Evolutionary conservation across 768 basidiomycete genomes (phyloP).

Genomic region (Tremella mesenterica): DNA sequence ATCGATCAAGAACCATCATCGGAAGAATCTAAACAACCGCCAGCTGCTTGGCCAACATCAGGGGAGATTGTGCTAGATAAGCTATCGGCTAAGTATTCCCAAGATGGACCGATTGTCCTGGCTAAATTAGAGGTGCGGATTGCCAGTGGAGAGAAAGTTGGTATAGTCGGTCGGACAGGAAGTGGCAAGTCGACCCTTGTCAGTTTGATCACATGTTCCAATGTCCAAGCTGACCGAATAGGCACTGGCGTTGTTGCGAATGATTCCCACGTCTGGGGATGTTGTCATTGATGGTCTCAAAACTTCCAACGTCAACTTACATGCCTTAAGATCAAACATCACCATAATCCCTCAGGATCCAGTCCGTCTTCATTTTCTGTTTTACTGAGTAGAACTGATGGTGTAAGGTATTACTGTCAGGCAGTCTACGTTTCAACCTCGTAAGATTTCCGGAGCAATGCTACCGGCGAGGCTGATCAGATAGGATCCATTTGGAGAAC

Average conservation of each 20-base stretch:
- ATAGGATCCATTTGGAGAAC: constrained; percentile 53
- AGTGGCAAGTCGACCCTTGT: constrained; percentile 49
- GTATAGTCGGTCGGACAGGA: constrained; percentile 58
- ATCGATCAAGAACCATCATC: constrained; percentile 54
- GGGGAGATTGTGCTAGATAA: constrained; percentile 53
- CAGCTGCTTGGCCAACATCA: constrained; percentile 59
- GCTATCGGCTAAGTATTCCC: constrained; percentile 52
- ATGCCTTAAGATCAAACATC: constrained; percentile 54
- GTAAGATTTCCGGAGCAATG: neutral
- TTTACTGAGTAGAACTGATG: constrained; percentile 18
- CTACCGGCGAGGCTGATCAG: neutral
- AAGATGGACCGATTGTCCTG: constrained; percentile 57
- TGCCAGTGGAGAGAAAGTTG: constrained; percentile 55
- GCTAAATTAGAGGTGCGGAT: constrained; percentile 56
- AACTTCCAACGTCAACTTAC: constrained; percentile 52
- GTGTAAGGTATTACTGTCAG: constrained; percentile 53
- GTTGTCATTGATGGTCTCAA: constrained; percentile 54
- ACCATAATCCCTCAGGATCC: constrained; percentile 59
- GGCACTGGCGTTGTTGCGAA: constrained; percentile 54
- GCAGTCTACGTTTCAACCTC: constrained; percentile 55
- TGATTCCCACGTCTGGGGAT: constrained; percentile 54
- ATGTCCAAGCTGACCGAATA: constrained; percentile 1
- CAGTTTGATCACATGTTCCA: too few species aligned
- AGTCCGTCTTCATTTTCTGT: neutral
- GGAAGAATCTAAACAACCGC: constrained; percentile 49